Conservation (phyloP, 2,329 filamentous ascomycete genomes). For the Myriosclerotinia duriaeana region DNA sequence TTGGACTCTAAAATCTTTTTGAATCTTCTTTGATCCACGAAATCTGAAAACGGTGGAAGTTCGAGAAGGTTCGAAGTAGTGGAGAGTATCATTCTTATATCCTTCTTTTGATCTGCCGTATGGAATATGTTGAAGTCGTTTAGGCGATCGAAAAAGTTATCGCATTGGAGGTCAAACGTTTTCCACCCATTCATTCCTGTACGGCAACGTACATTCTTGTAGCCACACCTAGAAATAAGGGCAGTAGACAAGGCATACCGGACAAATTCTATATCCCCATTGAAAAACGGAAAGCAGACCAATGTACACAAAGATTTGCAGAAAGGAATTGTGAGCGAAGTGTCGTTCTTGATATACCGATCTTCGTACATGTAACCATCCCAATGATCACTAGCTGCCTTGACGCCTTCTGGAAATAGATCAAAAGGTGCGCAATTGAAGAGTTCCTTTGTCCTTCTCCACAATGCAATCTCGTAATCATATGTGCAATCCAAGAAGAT, state of each 20-base stretch:
- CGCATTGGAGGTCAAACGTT: neutral
- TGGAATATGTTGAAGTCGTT: neutral
- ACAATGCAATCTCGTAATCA: neutral
- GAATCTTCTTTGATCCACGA: neutral
- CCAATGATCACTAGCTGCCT: neutral
- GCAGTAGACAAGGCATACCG: neutral
- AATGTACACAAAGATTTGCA: neutral
- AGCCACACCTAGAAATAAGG: neutral
- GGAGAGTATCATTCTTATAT: neutral
- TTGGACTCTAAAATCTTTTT: neutral
- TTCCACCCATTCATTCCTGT: neutral
- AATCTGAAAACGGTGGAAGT: neutral
- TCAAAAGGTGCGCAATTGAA: neutral
- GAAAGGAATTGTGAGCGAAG: neutral
- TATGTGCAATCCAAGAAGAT: neutral
- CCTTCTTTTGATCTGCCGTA: neutral
- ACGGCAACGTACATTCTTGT: neutral
- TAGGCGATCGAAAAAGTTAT: neutral
- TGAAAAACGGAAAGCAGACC: neutral
- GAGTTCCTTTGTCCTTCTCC: neutral
- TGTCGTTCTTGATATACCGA: neutral
- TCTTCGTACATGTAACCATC: neutral
- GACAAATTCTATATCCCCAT: neutral
- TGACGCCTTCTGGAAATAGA: neutral
- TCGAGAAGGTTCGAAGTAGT: neutral